Percentiles rank a stretch among this genome's conserved stretches.
phyloP scores from a whole-genome alignment of 2,329 filamentous ascomycete species.

The Aureobasidium sp. region DNA sequence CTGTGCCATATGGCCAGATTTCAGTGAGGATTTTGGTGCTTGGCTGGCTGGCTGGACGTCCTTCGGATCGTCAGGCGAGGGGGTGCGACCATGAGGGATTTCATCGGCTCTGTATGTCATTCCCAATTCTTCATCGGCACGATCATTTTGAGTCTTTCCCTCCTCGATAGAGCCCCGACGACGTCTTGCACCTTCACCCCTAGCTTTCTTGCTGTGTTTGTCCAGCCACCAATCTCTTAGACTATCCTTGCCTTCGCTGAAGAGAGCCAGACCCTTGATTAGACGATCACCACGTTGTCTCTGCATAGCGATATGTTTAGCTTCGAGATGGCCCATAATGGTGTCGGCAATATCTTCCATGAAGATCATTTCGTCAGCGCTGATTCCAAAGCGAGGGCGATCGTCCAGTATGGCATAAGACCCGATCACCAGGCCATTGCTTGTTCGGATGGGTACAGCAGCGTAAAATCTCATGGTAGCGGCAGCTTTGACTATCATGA shows the following conservation, averaged over 20 bases:
- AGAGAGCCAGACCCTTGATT: slow-evolving; percentile 48
- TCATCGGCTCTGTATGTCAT: slow-evolving; percentile 9
- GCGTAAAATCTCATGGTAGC: slow-evolving; percentile 40
- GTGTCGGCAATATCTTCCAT: slow-evolving; percentile 52
- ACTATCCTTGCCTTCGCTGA: slow-evolving; percentile 24
- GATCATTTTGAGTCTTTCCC: background rate
- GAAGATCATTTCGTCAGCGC: slow-evolving; percentile 45
- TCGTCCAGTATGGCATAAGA: slow-evolving; percentile 54
- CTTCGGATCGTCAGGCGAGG: background rate
- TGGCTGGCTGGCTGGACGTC: background rate
- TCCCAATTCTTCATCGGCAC: slow-evolving; percentile 21
- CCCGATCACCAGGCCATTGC: slow-evolving; percentile 51
- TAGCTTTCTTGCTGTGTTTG: background rate
- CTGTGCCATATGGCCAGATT: slow-evolving; percentile 17
- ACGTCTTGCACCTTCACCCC: slow-evolving; percentile 10
- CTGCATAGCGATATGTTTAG: slow-evolving; percentile 39
- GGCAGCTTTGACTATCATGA: slow-evolving; percentile 17
- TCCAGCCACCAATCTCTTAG: slow-evolving; percentile 26
- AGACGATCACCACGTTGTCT: slow-evolving; percentile 48
- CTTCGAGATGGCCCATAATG: slow-evolving; percentile 55
- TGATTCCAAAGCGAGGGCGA: slow-evolving; percentile 48
- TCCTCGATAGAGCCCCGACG: slow-evolving; percentile 9
- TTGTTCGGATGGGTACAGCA: slow-evolving; percentile 55
- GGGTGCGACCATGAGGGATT: background rate
- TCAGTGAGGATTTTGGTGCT: background rate